A percentile compares a stretch with the other conserved stretches of the same genome.
Evolutionary conservation across 768 basidiomycete genomes (phyloP).

Genomic region (Udeniomyces megalosporus): DNA sequence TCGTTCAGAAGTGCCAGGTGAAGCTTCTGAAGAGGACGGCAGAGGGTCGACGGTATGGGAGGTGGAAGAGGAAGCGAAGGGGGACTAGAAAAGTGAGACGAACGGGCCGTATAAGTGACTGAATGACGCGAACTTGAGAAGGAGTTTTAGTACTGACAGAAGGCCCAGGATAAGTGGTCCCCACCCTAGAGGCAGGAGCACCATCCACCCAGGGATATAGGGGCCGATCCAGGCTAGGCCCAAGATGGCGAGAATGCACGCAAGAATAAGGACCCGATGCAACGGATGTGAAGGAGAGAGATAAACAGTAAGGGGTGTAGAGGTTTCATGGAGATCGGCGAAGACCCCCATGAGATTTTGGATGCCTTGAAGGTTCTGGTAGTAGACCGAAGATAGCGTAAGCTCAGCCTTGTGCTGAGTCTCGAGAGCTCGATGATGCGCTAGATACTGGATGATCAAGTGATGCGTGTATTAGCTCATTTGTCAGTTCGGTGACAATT

Average conservation of each 20-base stretch:
- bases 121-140: too few relatives aligned
- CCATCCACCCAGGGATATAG: not conserved
- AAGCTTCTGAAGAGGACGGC: not conserved
- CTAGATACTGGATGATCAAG: too few relatives aligned
- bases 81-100: not conserved
- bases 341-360: slow-evolving; percentile 17
- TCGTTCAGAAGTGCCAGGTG: not conserved
- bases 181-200: slow-evolving; percentile 6
- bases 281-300: slow-evolving; percentile 5
- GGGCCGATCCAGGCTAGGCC: not conserved
- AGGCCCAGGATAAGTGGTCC: slow-evolving; percentile 1
- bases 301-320: not conserved
- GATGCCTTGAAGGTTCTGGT: slow-evolving; percentile 15
- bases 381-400: slow-evolving; percentile 8
- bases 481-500: too few relatives aligned
- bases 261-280: slow-evolving; percentile 3
- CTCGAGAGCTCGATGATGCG: too few relatives aligned
- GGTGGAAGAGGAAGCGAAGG: not conserved
- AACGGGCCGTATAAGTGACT: not conserved
- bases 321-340: slow-evolving; percentile 6
- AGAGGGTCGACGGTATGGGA: not conserved
- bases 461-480: too few relatives aligned
- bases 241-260: not conserved
- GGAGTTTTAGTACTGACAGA: too few relatives aligned
- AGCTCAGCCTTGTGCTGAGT: not conserved